Percentiles rank a stretch among this genome's conserved stretches.
Conservation (phyloP, 495 filamentous ascomycete species). For the Amphirosellinia nigrospora region DNA sequence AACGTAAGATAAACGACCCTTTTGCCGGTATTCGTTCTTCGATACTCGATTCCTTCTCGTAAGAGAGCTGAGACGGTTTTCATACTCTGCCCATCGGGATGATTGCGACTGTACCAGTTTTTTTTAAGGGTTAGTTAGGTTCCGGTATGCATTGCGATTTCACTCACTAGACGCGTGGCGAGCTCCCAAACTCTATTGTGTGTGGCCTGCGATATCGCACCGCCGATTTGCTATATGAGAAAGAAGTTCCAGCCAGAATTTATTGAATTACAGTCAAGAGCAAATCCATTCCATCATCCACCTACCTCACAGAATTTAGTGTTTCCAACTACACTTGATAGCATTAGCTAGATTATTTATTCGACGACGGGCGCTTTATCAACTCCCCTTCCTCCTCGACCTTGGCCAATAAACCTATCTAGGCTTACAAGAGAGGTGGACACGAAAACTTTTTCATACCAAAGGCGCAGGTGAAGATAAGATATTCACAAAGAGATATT, state of each 20-base stretch:
- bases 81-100: not conserved
- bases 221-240: not conserved
- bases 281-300: not conserved
- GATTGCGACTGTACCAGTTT: not conserved
- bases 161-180: not conserved
- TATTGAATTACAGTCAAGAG: not conserved
- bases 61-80: conserved; percentile 14
- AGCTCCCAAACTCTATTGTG: conserved; percentile 13
- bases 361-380: not conserved
- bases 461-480: too few species aligned
- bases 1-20: conserved; percentile 27
- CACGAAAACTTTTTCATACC: too few species aligned
- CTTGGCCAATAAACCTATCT: not conserved
- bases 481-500: not conserved
- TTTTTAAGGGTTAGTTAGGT: not conserved
- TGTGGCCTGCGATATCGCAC: conserved; percentile 21
- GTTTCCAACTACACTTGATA: not conserved
- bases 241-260: not conserved
- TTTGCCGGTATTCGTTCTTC: not conserved
- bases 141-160: not conserved
- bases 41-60: not conserved
- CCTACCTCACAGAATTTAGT: not conserved
- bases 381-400: not conserved
- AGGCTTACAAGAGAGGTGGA: not conserved
- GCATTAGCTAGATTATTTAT: not conserved